Conservation (phyloP, 768 basidiomycete genomes). For the Phaffia tasmanica region DNA sequence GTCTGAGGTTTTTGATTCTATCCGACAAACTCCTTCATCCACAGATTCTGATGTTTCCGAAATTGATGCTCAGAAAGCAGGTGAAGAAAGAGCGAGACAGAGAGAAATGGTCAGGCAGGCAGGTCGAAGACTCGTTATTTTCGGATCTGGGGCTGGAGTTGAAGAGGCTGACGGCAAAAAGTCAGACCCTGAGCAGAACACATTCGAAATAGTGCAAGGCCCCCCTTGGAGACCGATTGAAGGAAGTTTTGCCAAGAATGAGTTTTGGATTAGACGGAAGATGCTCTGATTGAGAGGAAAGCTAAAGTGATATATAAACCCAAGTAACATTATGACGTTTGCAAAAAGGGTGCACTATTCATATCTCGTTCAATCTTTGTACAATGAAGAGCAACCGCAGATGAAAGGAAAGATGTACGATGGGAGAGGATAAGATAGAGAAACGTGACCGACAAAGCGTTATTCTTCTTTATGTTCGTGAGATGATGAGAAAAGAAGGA, state of each 20-base stretch:
- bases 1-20: neutral
- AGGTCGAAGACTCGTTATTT: neutral
- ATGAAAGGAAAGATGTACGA: no score
- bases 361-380: no score
- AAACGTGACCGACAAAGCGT: no score
- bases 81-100: neutral
- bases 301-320: no score
- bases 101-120: constrained; percentile 8
- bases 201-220: constrained; percentile 3
- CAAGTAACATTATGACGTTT: no score
- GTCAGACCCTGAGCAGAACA: neutral
- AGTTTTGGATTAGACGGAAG: neutral
- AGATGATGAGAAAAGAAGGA: no score
- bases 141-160: neutral
- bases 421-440: no score
- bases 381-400: no score
- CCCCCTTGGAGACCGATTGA: constrained; percentile 2
- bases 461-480: no score
- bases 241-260: constrained; percentile 6
- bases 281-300: no score
- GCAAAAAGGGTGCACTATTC: no score
- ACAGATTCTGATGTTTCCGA: neutral
- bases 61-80: neutral
- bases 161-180: neutral
- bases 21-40: neutral